Percentiles rank a stretch among this genome's conserved stretches.
Evolutionary conservation across 1,284 basidiomycete genomes (phyloP).

Genomic region (Stygiomarasmius scandens): DNA sequence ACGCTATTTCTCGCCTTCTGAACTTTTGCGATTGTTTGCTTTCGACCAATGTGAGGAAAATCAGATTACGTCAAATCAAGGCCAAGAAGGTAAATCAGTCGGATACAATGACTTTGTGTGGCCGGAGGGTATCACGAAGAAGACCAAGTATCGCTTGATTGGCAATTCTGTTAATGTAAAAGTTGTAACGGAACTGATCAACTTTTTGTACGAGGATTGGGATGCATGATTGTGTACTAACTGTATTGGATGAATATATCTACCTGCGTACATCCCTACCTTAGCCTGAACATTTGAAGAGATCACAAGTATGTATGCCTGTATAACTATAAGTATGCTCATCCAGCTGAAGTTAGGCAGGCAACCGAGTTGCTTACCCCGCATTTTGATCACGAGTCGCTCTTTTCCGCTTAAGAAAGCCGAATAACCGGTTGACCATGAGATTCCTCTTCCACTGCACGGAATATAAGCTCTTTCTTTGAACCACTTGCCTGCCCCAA

Average conservation of each 20-base stretch:
- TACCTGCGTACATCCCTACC: too few relatives aligned
- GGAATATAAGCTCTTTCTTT: neutral
- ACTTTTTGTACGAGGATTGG: constrained; percentile 48
- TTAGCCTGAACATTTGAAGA: too few relatives aligned
- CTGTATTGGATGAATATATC: too few relatives aligned
- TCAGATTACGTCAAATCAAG: neutral
- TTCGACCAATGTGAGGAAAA: constrained; percentile 34
- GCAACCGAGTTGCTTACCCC: too few relatives aligned
- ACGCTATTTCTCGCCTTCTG: constrained; percentile 73
- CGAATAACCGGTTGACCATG: neutral
- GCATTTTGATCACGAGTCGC: neutral
- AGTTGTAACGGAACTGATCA: constrained; percentile 60
- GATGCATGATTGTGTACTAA: neutral
- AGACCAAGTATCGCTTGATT: constrained; percentile 72
- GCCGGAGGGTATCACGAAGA: constrained; percentile 60
- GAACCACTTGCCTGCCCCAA: neutral
- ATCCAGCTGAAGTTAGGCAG: too few relatives aligned
- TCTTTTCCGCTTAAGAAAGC: neutral
- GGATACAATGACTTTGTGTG: constrained; percentile 47
- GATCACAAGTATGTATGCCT: too few relatives aligned
- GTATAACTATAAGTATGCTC: too few relatives aligned
- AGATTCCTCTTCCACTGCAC: neutral
- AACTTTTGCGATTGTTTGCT: constrained; percentile 69
- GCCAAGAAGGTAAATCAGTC: too few relatives aligned
- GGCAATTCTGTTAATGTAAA: constrained; percentile 81